A percentile compares a stretch with the other conserved stretches of the same genome.
Conservation (phyloP, 768 basidiomycete species). For the Amanita rimosa region DNA sequence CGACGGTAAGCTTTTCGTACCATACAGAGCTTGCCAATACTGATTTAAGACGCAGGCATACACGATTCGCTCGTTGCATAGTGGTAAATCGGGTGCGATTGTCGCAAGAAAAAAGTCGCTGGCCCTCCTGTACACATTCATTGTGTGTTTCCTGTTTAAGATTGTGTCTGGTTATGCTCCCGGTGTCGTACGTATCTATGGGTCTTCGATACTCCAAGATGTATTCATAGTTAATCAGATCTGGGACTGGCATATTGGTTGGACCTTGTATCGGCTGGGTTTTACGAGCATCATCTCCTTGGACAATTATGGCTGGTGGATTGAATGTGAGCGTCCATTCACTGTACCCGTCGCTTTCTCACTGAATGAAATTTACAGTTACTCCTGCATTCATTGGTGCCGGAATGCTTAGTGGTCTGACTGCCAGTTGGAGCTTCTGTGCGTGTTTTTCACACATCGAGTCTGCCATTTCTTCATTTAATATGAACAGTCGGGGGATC, state of each 20-base stretch:
- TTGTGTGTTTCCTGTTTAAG: slow-evolving; percentile 36
- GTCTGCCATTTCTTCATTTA: background rate
- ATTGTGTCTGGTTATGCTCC: slow-evolving; percentile 48
- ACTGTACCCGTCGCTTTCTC: background rate
- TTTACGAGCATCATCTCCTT: slow-evolving; percentile 47
- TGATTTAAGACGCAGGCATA: slow-evolving; percentile 29
- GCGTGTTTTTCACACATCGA: slow-evolving; percentile 11
- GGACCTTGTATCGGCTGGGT: slow-evolving; percentile 47
- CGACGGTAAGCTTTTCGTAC: slow-evolving; percentile 27
- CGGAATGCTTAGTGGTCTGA: slow-evolving; percentile 47
- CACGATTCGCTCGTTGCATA: slow-evolving; percentile 51
- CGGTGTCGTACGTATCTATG: slow-evolving; percentile 31
- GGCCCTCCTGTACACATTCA: slow-evolving; percentile 35
- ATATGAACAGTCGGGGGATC: slow-evolving; percentile 33
- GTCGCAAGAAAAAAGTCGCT: slow-evolving; percentile 47
- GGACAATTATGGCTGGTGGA: slow-evolving; percentile 48
- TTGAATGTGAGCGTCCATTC: slow-evolving; percentile 30
- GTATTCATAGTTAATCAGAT: slow-evolving; percentile 17
- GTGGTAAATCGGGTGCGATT: slow-evolving; percentile 33
- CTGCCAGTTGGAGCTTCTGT: slow-evolving; percentile 49
- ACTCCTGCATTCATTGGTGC: slow-evolving; percentile 50
- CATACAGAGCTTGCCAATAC: background rate
- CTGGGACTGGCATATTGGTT: slow-evolving; percentile 57
- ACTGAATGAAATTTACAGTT: slow-evolving; percentile 14
- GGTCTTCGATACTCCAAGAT: background rate